Evolutionary conservation across 2,329 filamentous ascomycete genomes (phyloP).

Genomic region (Fusarium albosuccineum): DNA sequence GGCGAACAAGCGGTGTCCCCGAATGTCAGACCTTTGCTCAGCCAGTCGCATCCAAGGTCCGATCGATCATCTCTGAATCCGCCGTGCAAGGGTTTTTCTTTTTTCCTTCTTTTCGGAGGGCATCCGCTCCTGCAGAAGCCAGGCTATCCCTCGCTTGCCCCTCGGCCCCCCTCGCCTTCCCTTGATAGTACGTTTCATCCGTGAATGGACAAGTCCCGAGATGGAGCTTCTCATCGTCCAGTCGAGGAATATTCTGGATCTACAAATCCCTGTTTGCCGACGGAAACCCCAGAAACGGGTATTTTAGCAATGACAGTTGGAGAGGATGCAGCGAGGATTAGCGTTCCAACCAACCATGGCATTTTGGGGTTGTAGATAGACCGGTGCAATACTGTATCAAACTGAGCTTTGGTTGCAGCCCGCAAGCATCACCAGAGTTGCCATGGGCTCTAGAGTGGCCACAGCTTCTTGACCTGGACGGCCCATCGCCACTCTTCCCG

Average conservation of each 20-base stretch:
- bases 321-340: constrained; percentile 16
- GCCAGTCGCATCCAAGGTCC: constrained; percentile 28
- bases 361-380: background rate
- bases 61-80: constrained; percentile 23
- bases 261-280: constrained; percentile 18
- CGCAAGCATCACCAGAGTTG: background rate
- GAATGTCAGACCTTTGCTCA: constrained; percentile 8
- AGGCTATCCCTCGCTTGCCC: constrained; percentile 23
- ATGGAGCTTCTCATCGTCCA: constrained; percentile 23
- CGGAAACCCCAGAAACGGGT: constrained; percentile 13
- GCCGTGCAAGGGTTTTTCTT: constrained; percentile 3
- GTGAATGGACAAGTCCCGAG: constrained; percentile 19
- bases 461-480: background rate
- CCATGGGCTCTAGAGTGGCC: background rate
- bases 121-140: constrained; percentile 16
- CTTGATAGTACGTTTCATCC: constrained; percentile 38
- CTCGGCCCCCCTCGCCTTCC: constrained; percentile 12
- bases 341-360: constrained; percentile 7
- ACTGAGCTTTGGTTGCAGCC: constrained; percentile 11
- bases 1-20: constrained; percentile 22
- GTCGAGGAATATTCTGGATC: constrained; percentile 16
- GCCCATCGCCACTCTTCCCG: constrained; percentile 6
- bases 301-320: constrained; percentile 7
- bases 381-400: constrained; percentile 13
- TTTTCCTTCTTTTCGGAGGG: background rate